Evolutionary conservation across 2,329 filamentous ascomycete species (phyloP), one percentile per base, ranked within the genome.

Genomic region (Diaporthe nobilis): DNA sequence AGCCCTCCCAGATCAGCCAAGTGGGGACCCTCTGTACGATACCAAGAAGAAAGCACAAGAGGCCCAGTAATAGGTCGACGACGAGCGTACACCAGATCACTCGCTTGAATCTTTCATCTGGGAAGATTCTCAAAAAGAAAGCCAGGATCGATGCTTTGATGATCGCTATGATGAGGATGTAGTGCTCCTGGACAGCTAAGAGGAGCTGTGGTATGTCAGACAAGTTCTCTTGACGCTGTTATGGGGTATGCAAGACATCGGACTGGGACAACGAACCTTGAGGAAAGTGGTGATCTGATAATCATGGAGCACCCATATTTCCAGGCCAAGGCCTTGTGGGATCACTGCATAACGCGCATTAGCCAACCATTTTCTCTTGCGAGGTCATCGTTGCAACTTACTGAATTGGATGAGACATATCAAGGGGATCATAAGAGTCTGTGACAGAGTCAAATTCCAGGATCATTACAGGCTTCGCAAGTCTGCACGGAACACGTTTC

Each of bases 1-100:
- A 70, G 49, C 65, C 65, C 51, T 70, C 65, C 65, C 65, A 70
- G 22, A 39, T 55, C 49, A 70, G 49, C 65, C 65, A 70, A 6
- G n/a, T 70, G 15, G 65, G 65, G 17, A 28, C 34, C 15, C 34
- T 70, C 13, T 70, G 65, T 12, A 70, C n/a, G 5, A 70, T 4
- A 42, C 34, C n/a, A 20, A 70, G 34, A 12, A 9, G 6, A 3
- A 55, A 53, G 34, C 15, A 25, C 8, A 55, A 1, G 8, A 28
- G 5, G 9, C 49, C 65, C 28, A 70, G 5, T 17, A 42, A 20
- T 1, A 70, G 49, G 49, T 55, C 25, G 2, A 55, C 17, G 8
- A 15, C 15, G 22, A 70, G 34, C 8, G 65, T 70, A n/a, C 22
- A 20, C 65, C 65, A 70, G 22, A 70, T n/a, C 4, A 70, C 34